Base-by-base conservation (phyloP, 2,329 filamentous ascomycete species). In the Chalaropsis ovoidea region DNA sequence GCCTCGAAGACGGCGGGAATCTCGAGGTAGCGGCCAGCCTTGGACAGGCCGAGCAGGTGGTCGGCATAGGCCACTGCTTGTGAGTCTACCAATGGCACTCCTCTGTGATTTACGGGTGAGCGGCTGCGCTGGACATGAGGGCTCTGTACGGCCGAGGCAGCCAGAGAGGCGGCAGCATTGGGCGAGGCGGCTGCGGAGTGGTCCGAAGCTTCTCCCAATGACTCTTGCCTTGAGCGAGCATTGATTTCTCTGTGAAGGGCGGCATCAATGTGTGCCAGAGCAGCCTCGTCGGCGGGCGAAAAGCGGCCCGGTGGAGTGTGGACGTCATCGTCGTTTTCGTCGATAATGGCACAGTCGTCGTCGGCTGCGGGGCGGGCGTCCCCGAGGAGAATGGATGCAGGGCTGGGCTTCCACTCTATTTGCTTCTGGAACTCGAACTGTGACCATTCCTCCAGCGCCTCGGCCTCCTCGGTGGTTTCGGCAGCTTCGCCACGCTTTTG, bases 1-100 rank as follows among this genome's bases (percentile, higher is more conserved):
- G 86, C 84, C 80, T 96, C 90, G 74, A 99, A 99, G 3, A 94
- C 86, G 47, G 86, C 85, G 0, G 93, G 93, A 58, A 99, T 94
- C 74, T 96, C 90, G 15, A 84, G 85, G 82, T 90, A 95, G 68
- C 89, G 86, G 65, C 85, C 82, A 70, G 83, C 79, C 65, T 86
- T 80, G 4, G 87, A 86, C 61, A 97, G 83, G 71, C 86, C 84
- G 64, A 86, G 81, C 19, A 99, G 84, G 70, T 92, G 88, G 61
- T 89, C 84, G 60, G 90, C 90, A 71, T 91, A 94, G 62, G 81
- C 82, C 69, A 83, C 79, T 1, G 84, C 85, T 70, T 89, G 86
- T 39, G 82, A 76, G 65, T 89, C 82, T 52, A 81, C 76, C 0
- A 83, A 80, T 2, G 86, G 83, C 3, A 86, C 82, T 43, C 82